phyloP scores from a whole-genome alignment of 73 alveolate genomes.

The Tetrahymena thermophila region DNA sequence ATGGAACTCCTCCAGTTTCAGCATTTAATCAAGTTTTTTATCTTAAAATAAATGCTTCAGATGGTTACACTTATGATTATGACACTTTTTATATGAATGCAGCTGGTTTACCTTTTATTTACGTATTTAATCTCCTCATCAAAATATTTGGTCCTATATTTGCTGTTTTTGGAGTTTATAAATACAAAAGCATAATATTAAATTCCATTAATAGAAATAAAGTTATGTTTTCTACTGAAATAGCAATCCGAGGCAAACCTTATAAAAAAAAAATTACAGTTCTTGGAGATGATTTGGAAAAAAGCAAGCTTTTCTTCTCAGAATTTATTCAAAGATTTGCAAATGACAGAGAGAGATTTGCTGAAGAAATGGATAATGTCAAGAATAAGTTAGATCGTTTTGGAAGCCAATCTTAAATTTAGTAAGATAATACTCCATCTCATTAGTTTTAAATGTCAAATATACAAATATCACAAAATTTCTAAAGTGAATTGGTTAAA shows the following conservation, averaged over 20 bases:
- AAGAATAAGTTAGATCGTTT: not conserved
- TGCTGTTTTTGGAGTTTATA: not conserved
- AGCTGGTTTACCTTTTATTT: not conserved
- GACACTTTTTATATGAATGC: not conserved
- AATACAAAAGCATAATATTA: not conserved
- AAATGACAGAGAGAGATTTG: not conserved
- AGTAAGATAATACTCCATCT: not conserved
- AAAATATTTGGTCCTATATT: not conserved
- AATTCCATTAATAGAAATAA: not conserved
- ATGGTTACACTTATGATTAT: not conserved
- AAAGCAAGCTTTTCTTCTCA: not conserved
- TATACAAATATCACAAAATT: not conserved
- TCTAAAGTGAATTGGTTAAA: not conserved
- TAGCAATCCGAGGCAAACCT: not conserved
- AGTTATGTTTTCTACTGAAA: not conserved
- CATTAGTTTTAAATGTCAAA: not conserved
- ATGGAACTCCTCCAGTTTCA: conserved; percentile 2
- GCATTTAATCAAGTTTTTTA: not conserved
- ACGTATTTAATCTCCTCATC: not conserved
- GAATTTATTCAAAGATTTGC: not conserved
- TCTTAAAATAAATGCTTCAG: not conserved
- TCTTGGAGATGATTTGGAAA: not conserved
- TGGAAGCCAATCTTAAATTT: not conserved
- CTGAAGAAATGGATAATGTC: not conserved
- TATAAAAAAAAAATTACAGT: not conserved